These are phyloP conservation scores for Pyrenula aspistea DNA, from an alignment of 495 filamentous ascomycete genomes.

Conservation along the genomic window DNA sequence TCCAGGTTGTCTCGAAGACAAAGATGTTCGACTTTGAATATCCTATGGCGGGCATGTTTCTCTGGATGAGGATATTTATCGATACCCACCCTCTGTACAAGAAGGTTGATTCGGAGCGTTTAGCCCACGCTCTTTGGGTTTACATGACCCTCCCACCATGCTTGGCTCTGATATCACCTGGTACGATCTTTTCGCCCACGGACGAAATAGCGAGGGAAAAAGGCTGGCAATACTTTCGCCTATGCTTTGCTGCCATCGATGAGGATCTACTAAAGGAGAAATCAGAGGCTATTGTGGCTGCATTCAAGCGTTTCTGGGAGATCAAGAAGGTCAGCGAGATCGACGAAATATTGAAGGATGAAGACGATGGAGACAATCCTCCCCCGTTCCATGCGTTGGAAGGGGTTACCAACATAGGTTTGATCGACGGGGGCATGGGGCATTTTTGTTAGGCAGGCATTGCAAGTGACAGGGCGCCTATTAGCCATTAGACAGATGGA, in stretches of 20 bases:
- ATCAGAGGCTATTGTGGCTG: constrained; percentile 51
- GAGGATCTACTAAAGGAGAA: constrained; percentile 50
- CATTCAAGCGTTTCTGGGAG: constrained; percentile 61
- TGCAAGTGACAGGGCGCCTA: too few relatives aligned
- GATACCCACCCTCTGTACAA: constrained; percentile 57
- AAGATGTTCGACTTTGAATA: constrained; percentile 61
- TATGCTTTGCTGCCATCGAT: constrained; percentile 77
- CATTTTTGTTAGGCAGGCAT: neutral
- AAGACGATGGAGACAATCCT: neutral
- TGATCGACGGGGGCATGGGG: neutral
- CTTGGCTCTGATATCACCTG: constrained; percentile 53
- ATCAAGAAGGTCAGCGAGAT: constrained; percentile 54
- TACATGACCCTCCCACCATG: constrained; percentile 58
- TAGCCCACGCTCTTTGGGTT: constrained; percentile 56
- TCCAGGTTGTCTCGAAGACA: constrained; percentile 53
- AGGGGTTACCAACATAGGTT: neutral
- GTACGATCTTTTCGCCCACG: constrained; percentile 58
- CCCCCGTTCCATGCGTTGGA: neutral
- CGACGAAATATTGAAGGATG: constrained; percentile 25
- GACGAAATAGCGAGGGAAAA: constrained; percentile 35
- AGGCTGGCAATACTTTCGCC: constrained; percentile 55
- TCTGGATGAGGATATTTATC: constrained; percentile 65
- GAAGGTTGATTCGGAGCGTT: constrained; percentile 22
- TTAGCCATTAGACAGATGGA: too few relatives aligned
- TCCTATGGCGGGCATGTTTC: constrained; percentile 88